Conservation (phyloP, 2,329 filamentous ascomycete genomes). For the Ophiostoma australiae region DNA sequence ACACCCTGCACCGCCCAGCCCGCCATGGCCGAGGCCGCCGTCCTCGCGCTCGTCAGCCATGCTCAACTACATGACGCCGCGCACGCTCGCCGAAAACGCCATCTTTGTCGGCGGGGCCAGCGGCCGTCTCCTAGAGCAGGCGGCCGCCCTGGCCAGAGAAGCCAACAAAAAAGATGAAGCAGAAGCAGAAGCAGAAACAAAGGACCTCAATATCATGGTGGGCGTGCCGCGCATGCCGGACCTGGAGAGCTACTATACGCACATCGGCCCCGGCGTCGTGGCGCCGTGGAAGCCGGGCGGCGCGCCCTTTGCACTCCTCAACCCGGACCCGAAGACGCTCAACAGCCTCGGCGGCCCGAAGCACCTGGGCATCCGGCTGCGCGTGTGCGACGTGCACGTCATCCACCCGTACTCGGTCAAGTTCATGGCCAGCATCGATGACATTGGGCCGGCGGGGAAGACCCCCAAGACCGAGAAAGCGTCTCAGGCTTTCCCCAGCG, state of each 20-base stretch:
- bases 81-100: not conserved
- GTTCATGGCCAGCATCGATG: conserved; percentile 31
- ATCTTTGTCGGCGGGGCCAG: not conserved
- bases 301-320: not conserved
- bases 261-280: conserved; percentile 19
- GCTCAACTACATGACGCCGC: not conserved
- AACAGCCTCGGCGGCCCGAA: not conserved
- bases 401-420: conserved; percentile 30
- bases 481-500: not conserved
- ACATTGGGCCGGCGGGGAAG: conserved; percentile 17
- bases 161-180: not conserved
- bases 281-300: conserved; percentile 19
- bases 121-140: not conserved
- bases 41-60: not conserved
- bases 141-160: not conserved
- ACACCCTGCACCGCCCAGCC: conserved; percentile 18
- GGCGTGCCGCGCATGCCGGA: conserved; percentile 18
- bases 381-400: conserved; percentile 29
- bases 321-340: not conserved
- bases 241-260: conserved; percentile 17
- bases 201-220: not conserved
- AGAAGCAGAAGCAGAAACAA: not conserved
- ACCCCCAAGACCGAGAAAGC: not conserved
- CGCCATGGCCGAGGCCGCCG: conserved; percentile 19
- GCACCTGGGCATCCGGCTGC: conserved; percentile 18